Evolutionary conservation across 257 asterid genomes (phyloP).

Genomic region (Fraxinus excelsior): DNA sequence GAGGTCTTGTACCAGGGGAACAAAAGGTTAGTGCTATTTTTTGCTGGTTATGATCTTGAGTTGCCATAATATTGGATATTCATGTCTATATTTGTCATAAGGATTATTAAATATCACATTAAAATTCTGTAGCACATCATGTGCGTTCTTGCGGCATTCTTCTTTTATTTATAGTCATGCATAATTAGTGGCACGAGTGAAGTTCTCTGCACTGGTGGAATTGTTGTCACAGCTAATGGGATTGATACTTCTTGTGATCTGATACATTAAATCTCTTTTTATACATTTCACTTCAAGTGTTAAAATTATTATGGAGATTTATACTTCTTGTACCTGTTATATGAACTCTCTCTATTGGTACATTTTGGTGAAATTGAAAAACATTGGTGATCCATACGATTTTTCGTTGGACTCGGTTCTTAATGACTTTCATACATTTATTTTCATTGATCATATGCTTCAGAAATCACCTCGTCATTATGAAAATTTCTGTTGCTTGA

Average conservation of each 20-base stretch:
- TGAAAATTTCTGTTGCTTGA: not conserved
- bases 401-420: not conserved
- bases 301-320: not conserved
- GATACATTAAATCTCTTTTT: not conserved
- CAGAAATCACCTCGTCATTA: not conserved
- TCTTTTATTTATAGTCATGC: not conserved
- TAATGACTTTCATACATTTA: not conserved
- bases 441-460: not conserved
- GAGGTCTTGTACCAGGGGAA: conserved; percentile 59
- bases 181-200: not conserved
- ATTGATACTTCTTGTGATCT: not conserved
- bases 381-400: not conserved
- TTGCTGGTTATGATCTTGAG: not conserved
- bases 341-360: not conserved
- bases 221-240: not conserved
- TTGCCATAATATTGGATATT: not conserved
- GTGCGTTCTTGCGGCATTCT: not conserved
- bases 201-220: not conserved
- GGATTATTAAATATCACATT: not conserved
- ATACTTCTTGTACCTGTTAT: not conserved
- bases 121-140: not conserved
- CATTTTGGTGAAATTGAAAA: not conserved
- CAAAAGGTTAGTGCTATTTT: conserved; percentile 58
- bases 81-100: not conserved
- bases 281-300: not conserved